These are phyloP conservation scores for Ophiocordyceps unilateralis DNA, from an alignment of 2,329 filamentous ascomycete genomes.

Conservation along the genomic window DNA sequence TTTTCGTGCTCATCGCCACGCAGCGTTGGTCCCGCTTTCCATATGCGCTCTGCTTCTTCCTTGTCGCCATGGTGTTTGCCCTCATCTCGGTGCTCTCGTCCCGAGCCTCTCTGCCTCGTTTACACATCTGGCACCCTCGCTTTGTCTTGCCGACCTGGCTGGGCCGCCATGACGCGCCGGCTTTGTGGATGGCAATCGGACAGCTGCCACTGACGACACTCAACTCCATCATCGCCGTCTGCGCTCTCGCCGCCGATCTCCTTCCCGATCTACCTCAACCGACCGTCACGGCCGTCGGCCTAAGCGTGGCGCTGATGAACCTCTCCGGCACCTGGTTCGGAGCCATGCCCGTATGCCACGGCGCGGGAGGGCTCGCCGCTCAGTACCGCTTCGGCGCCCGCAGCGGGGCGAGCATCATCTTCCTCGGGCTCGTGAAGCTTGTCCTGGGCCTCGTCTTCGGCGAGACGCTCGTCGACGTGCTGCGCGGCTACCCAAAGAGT, in stretches of 20 bases:
- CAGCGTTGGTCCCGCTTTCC: slow-evolving; percentile 51
- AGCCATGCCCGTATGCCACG: slow-evolving; percentile 90
- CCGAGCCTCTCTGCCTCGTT: slow-evolving; percentile 24
- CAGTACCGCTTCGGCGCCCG: slow-evolving; percentile 86
- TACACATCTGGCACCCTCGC: slow-evolving; percentile 43
- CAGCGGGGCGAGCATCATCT: slow-evolving; percentile 65
- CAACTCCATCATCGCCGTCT: slow-evolving; percentile 82
- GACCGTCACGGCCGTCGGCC: slow-evolving; percentile 57
- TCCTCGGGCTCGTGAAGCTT: slow-evolving; percentile 64
- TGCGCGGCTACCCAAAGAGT: slow-evolving; percentile 56
- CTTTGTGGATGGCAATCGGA: slow-evolving; percentile 50
- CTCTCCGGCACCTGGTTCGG: slow-evolving; percentile 78
- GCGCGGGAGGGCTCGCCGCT: slow-evolving; percentile 75
- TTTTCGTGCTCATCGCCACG: slow-evolving; percentile 51
- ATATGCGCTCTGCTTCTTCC: slow-evolving; percentile 59
- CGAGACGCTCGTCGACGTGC: slow-evolving; percentile 50
- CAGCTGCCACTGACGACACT: slow-evolving; percentile 83
- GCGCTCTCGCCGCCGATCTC: slow-evolving; percentile 60
- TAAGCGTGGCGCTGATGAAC: slow-evolving; percentile 75
- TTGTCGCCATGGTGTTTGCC: slow-evolving; percentile 52
- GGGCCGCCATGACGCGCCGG: slow-evolving; percentile 10
- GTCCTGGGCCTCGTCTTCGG: slow-evolving; percentile 60
- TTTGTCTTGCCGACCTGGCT: slow-evolving; percentile 19
- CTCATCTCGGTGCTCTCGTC: slow-evolving; percentile 18
- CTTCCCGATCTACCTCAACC: slow-evolving; percentile 52